Evolutionary conservation across 2,329 filamentous ascomycete species (phyloP), one percentile per base, ranked within the genome.

Genomic region (Colletotrichum eleusines): DNA sequence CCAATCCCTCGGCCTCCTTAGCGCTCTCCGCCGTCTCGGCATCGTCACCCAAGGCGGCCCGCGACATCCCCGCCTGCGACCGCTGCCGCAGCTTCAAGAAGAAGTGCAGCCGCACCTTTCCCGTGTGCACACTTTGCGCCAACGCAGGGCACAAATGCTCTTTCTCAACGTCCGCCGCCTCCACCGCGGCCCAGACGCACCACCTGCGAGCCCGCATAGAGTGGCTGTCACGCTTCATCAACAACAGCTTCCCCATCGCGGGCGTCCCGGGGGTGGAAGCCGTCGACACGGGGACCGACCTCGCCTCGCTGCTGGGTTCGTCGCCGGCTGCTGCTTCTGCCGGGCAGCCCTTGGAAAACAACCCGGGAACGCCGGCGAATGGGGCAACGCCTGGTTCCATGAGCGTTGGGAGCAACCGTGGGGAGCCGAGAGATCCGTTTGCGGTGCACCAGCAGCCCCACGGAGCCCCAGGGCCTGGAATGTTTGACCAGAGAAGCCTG

Each of bases 21-120:
- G 75, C 63, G 73, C 74, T 72, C 73, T 73, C 70, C 68, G 69
- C 73, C 23, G 51, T 53, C 26, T 31, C 68, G 48, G 63, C 63
- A 5, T 51, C 63, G 2, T 76, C 76, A 63, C 74, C 77, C 59
- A 74, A 77, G 51, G 74, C 75, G 23, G 66, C 72, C 57, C 75
- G 74, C 63, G 61, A 73, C 66, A 76, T 75, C 35, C 75, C 76
- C 62, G 79, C 82, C 16, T 84, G 83, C 73, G 81, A 83, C 63
- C 78, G 83, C 46, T 84, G 83, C 73, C 81, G 83, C 55, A 79
- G 76, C 72, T 82, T 84, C 74, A 84, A 84, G 76, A 84, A 84
- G 77, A 83, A 81, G 68, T 84, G 83, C 73, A 83, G 80, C 55
- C 78, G 81, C 46, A 82, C 81, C 1, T 80, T 80, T 72, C 83